Evolutionary conservation across 1,284 basidiomycete genomes (phyloP), one percentile per base, ranked within the genome.

Genomic region (Acaromyces ingoldii): DNA sequence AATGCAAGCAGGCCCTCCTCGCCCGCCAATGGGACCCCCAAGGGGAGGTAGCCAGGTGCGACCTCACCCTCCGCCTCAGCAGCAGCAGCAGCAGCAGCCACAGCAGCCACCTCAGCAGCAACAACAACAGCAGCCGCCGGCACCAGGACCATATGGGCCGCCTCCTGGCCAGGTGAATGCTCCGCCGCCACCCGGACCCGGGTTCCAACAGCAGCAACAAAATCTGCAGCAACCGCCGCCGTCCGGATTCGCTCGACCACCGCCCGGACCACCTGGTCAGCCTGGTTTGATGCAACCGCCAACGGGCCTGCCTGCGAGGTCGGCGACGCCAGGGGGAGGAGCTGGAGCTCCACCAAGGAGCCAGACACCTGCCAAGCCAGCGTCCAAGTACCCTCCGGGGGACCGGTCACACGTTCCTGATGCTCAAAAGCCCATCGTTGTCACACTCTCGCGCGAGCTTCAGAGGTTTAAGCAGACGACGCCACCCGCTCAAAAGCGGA

Each of bases 351-450:
- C 69, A 4, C 54, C 67, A 15, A 60, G 66, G 26, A 58, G 59
- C 25, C 51, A 41, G 30, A 68, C 68, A 2, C 63, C 66, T 26
- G 66, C 57, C 26, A 60, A 57, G 49, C 53, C 59, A 9, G 60
- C 60, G 7, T 63, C 87, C 21, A 90, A 91, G 78, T 91, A 92
- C 78, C 89, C 91, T 28, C 81, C 85, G 37, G 92, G 92, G 53
- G 92, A 97, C 76, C 82, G 91, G 30, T 84, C 83, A 26, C 93
- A 96, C 77, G 93, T 97, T 54, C 86, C 91, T 3, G 84, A 85
- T 7, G 77, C 80, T 33, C 81, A 83, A 36, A 78, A 80, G 61
- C 84, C 86, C 1, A 84, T 89, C 47, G 89, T 82, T 65, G 80
- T 83, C 42, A 46, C 62, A 22, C 47, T 75, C 24, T 51, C 58